Base-by-base conservation (phyloP, 73 alveolate genomes). In the Urostyla sp. region DNA sequence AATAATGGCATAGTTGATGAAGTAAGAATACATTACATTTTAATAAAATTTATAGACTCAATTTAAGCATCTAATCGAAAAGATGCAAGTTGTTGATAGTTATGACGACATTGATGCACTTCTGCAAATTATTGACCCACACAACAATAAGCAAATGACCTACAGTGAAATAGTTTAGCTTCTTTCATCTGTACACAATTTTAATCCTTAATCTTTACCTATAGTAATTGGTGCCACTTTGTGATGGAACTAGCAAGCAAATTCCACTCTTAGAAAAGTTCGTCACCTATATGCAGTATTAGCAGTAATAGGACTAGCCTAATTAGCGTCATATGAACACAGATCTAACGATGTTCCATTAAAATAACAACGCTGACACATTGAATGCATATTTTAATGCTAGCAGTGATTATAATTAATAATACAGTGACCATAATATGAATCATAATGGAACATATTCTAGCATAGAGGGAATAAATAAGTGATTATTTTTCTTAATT, bases 11-110 rank as follows among this genome's bases (percentile, higher is more conserved):
- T 95, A 15, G 82, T 95, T 24, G 79, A 56, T 54, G 87, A 75
- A n/a, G n/a, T n/a, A n/a, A n/a, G n/a, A n/a, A n/a, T n/a, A n/a
- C n/a, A n/a, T n/a, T n/a, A 46, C n/a, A n/a, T n/a, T n/a, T n/a
- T n/a, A n/a, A n/a, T n/a, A n/a, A n/a, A n/a, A n/a, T n/a, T 69
- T 87, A 80, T 97, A 96, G 83, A 96, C 78, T 26, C 95, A 95
- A 92, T 97, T 97, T 78, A 87, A 88, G 83, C 97, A 91, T 61
- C 63, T 97, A 23, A 67, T 97, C 34, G 75, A 40, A 45, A 81
- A 56, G 26, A 84, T 94, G 94, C 61, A 81, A 6, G 80, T 72
- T 20, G 75, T 60, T 36, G 34, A 48, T n/a, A 23, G 66, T 21
- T 26, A 31, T 63, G 90, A 88, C 4, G 92, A 88, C 37, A 79